Percentiles rank a stretch among this genome's conserved stretches.
phyloP scores from a whole-genome alignment of 2,329 filamentous ascomycete genomes.

The Colletotrichum coccodes region DNA sequence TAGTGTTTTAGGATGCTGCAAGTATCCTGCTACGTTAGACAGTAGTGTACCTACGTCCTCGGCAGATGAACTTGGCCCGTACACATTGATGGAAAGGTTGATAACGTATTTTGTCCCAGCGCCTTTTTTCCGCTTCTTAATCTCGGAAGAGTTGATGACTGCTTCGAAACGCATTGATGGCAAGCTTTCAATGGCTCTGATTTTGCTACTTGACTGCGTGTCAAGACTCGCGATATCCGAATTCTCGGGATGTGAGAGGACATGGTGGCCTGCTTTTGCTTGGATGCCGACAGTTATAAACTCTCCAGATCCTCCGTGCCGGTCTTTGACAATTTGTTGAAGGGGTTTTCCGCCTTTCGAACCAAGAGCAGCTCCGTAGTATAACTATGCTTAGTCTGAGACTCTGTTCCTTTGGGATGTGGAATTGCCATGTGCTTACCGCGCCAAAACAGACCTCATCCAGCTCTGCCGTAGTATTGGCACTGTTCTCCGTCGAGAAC shows the following conservation, averaged over 20 bases:
- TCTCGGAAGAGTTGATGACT: background rate
- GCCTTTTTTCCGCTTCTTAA: background rate
- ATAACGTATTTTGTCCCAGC: background rate
- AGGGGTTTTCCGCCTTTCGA: background rate
- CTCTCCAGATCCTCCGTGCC: background rate
- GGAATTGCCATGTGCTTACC: no score
- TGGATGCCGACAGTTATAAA: background rate
- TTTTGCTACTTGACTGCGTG: background rate
- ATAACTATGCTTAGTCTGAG: background rate
- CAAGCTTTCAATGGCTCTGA: background rate
- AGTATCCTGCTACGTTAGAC: background rate
- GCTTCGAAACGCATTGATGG: background rate
- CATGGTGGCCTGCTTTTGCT: background rate
- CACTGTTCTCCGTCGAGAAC: background rate
- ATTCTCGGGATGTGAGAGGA: background rate
- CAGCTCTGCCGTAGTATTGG: no score
- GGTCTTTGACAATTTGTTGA: background rate
- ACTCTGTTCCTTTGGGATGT: no score
- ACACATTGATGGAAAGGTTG: background rate
- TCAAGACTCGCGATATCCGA: background rate
- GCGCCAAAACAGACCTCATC: background rate
- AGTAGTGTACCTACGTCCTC: background rate
- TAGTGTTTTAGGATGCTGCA: background rate
- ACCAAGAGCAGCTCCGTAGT: background rate
- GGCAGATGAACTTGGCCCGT: background rate